Percentiles rank a stretch among this genome's conserved stretches.
Conservation (phyloP, 345 rosid species). For the Moricandia arvensis region DNA sequence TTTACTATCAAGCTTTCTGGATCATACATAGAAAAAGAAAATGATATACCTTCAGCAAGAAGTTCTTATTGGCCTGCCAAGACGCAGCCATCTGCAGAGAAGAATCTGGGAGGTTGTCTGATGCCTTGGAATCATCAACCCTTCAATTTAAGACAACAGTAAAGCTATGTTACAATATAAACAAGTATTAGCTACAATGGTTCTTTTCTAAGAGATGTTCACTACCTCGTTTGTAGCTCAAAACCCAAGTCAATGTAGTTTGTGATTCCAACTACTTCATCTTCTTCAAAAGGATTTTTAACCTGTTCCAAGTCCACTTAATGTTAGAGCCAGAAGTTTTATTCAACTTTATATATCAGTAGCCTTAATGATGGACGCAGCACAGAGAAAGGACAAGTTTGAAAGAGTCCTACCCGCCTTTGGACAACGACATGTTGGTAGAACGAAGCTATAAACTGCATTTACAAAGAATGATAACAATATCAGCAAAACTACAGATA, state of each 20-base stretch:
- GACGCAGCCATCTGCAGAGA: constrained; percentile 87
- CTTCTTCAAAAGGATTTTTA: constrained; percentile 79
- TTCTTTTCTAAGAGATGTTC: neutral
- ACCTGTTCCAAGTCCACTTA: constrained; percentile 50
- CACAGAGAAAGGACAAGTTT: constrained; percentile 2
- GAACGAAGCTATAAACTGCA: constrained; percentile 88
- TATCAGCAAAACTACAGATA: constrained; percentile 10
- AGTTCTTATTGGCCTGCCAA: constrained; percentile 96
- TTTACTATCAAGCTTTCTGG: constrained; percentile 10
- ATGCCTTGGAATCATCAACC: constrained; percentile 52
- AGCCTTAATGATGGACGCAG: neutral
- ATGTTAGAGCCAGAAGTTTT: neutral
- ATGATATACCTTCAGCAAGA: constrained; percentile 63
- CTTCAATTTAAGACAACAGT: constrained; percentile 34
- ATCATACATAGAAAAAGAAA: neutral
- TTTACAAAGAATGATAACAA: constrained; percentile 18
- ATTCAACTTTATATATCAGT: neutral
- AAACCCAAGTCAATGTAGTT: constrained; percentile 90
- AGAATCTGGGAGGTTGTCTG: constrained; percentile 51
- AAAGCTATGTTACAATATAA: constrained; percentile 20
- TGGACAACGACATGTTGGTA: constrained; percentile 91
- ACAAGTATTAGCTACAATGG: neutral
- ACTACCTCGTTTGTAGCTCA: constrained; percentile 81
- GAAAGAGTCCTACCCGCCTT: constrained; percentile 65
- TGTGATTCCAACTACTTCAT: constrained; percentile 84